phyloP scores from a whole-genome alignment of 2,329 filamentous ascomycete genomes.

The Penicillium sp. region DNA sequence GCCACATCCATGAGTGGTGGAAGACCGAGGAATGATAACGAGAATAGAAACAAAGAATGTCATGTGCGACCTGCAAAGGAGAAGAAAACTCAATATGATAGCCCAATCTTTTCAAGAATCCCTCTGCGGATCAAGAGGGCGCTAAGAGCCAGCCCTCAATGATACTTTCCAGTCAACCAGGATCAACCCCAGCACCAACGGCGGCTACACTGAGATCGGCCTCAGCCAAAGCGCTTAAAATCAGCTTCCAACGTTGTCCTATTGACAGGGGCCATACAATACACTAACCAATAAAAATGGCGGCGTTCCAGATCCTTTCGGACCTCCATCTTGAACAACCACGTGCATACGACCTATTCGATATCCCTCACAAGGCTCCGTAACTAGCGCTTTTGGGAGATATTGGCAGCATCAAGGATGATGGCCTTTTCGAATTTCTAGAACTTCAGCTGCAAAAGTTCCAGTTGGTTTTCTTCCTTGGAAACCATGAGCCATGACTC shows the following conservation, averaged over 20 bases:
- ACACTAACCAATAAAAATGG: conserved; percentile 22
- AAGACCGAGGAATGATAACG: conserved; percentile 1
- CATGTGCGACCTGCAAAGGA: neutral
- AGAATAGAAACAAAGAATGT: conserved; percentile 16
- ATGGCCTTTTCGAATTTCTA: conserved; percentile 55
- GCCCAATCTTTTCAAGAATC: neutral
- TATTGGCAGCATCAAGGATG: conserved; percentile 55
- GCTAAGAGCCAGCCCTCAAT: neutral
- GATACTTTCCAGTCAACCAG: conserved; percentile 1
- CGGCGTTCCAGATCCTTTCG: conserved; percentile 56
- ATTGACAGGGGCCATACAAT: neutral
- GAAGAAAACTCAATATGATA: neutral
- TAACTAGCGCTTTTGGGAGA: conserved; percentile 63
- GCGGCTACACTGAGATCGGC: conserved; percentile 17
- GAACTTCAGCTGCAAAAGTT: conserved; percentile 55
- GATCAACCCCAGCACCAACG: conserved; percentile 4
- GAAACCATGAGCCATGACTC: conserved; percentile 60
- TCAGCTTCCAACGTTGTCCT: neutral
- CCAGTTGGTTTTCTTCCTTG: conserved; percentile 56
- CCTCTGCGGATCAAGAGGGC: neutral
- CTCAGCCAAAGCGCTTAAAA: conserved; percentile 16
- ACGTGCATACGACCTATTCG: conserved; percentile 56
- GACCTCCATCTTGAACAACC: conserved; percentile 62
- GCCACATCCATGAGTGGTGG: conserved; percentile 28
- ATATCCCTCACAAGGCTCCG: conserved; percentile 54